These are phyloP conservation scores for Septoria linicola DNA, from an alignment of 2,329 filamentous ascomycete species.

Conservation along the genomic window DNA sequence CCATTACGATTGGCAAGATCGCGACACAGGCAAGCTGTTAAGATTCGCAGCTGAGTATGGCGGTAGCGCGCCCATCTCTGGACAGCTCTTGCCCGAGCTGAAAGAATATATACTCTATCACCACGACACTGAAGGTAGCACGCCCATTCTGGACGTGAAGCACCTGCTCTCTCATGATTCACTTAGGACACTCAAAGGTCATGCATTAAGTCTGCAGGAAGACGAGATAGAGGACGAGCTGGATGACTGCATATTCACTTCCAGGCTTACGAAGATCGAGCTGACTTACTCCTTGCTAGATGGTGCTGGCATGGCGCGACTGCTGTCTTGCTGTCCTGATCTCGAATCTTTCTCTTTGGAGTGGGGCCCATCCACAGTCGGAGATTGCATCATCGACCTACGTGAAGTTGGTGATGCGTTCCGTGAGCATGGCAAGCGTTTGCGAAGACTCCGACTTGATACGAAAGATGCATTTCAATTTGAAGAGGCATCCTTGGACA, in stretches of 20 bases:
- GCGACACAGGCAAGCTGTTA: neutral
- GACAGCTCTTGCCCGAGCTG: neutral
- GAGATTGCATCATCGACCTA: slow-evolving; percentile 8
- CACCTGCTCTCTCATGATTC: slow-evolving; percentile 2
- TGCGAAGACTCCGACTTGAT: slow-evolving; percentile 7
- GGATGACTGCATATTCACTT: neutral
- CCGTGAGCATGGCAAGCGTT: neutral
- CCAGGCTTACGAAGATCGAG: neutral
- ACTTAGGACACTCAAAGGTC: neutral
- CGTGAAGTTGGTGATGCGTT: slow-evolving; percentile 9
- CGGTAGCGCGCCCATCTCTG: neutral
- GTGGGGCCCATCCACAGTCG: slow-evolving; percentile 8
- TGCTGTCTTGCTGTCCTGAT: slow-evolving; percentile 1
- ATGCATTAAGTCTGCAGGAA: slow-evolving; percentile 1
- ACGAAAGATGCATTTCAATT: slow-evolving; percentile 5
- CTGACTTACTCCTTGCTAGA: slow-evolving; percentile 9
- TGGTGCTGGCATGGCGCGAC: slow-evolving; percentile 2
- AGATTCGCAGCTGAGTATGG: neutral
- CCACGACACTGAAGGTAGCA: neutral
- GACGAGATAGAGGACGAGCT: neutral
- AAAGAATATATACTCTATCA: neutral
- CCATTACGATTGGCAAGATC: neutral
- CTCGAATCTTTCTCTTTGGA: slow-evolving; percentile 6
- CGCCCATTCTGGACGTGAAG: neutral
- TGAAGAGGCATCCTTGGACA: neutral